Base-by-base conservation (phyloP, 2,329 filamentous ascomycete species). In the Rhynchosporium graminicola region DNA sequence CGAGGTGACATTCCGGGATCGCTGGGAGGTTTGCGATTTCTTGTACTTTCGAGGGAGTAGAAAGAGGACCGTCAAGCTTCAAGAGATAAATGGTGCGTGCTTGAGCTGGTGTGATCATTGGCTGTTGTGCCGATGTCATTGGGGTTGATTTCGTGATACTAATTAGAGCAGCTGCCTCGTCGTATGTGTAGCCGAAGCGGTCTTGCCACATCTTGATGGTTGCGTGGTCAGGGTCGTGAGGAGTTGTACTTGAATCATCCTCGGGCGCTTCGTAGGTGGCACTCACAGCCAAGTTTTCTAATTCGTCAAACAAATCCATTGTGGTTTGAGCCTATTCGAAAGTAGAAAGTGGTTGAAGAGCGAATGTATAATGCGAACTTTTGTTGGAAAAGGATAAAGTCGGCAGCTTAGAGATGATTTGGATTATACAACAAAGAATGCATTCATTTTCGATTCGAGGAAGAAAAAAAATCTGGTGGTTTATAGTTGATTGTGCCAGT, bases 241-340 rank as follows among this genome's bases (percentile, higher is more conserved):
- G 20, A 20, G 20, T 20, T 43, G 13, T 43, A n/a, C 50, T 54
- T 1, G 31, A 54, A 26, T 76, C 12, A 73, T 65, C 64, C 42
- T 29, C 58, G n/a, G 45, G 45, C 31, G 46, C 47, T 46, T 57
- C 43, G n/a, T 65, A 60, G 28, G 59, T 51, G 42, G 64, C 65
- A 59, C 68, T 67, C 7, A 62, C 29, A 33, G 69, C 71, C 67
- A 73, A 64, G 3, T 55, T 65, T 55, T 72, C 70, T 3, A 73
- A 67, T 59, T 70, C 70, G 31, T 66, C 54, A 26, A 69, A 65
- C 36, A 72, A 26, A 52, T 72, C 69, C 69, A 71, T 71, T 57
- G 50, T 57, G 46, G 47, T 59, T 56, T 7, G 20, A 40, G 54
- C 20, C 20, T 20, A 20, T 20, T 20, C 20, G 43, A 38, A 46